Evolutionary conservation across 495 filamentous ascomycete species (phyloP).

Genomic region (Aspergillus campestris): DNA sequence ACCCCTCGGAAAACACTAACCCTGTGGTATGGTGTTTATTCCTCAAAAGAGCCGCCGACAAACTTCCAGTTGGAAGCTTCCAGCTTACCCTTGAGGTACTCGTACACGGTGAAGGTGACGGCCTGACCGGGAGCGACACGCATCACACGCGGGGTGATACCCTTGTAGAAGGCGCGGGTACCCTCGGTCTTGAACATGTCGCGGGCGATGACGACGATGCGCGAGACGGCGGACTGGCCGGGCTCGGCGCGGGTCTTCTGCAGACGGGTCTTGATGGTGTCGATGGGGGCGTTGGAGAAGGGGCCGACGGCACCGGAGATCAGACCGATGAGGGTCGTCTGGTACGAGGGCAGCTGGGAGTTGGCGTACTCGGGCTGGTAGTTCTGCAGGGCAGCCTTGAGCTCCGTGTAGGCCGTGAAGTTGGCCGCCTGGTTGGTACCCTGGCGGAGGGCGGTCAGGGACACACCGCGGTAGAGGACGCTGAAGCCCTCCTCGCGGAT

Average conservation of each 20-base stretch:
- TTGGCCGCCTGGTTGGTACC: constrained; percentile 97
- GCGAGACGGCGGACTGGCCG: constrained; percentile 67
- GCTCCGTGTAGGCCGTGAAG: constrained; percentile 95
- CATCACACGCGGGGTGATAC: constrained; percentile 96
- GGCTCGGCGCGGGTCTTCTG: constrained; percentile 80
- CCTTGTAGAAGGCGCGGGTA: constrained; percentile 92
- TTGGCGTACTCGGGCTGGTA: constrained; percentile 54
- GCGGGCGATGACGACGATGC: constrained; percentile 68
- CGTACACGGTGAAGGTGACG: constrained; percentile 97
- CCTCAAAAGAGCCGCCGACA: constrained; percentile 62
- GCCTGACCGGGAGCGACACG: constrained; percentile 95
- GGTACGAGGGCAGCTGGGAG: constrained; percentile 67
- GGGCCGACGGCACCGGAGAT: constrained; percentile 93
- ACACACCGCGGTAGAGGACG: constrained; percentile 85
- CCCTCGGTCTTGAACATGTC: constrained; percentile 99
- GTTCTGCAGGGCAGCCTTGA: constrained; percentile 68
- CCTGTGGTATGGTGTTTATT: too few relatives aligned
- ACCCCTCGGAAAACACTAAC: too few relatives aligned
- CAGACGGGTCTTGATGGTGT: constrained; percentile 96
- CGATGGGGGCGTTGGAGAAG: constrained; percentile 92
- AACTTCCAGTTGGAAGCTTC: constrained; percentile 62
- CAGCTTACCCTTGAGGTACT: constrained; percentile 76
- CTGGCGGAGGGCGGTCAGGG: constrained; percentile 85
- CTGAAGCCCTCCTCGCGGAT: constrained; percentile 82
- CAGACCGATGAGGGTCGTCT: constrained; percentile 86